Base-by-base conservation (phyloP, 768 basidiomycete species). In the Multifurca ochricompacta region DNA sequence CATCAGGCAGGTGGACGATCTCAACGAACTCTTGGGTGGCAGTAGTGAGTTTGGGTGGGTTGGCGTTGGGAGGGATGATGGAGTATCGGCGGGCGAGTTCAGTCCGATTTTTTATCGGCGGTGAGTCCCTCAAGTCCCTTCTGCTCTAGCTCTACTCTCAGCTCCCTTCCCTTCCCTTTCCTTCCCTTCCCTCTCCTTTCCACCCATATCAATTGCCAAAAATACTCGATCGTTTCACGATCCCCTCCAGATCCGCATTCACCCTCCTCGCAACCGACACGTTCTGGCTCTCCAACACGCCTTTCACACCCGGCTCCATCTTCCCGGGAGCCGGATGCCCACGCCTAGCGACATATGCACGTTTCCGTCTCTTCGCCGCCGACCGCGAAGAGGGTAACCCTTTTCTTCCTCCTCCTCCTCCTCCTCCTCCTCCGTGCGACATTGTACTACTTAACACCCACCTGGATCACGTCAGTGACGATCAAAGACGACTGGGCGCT, bases 1-100 rank as follows among this genome's bases (percentile, higher is more conserved):
- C 7, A 66, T 77, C 23, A 66, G 76, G 48, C 83, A 85, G 62
- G 76, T 85, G 5, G 64, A 66, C 23, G 83, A 85, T 59, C 63
- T 85, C 5, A 69, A 71, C 6, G 70, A 73, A 41, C 70, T 85
- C 4, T 71, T 85, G 13, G 82, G 82, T 0, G 53, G 67, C 4
- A 71, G n/a, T n/a, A 72, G 4, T 85, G 78, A 76, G 72, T 66
- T 14, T 79, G 77, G 76, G 79, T 78, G 50, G 75, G 73, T 82
- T 19, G 82, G 81, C 2, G 80, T 82, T 0, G 83, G 82, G 0
- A 70, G 83, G n/a, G 76, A 81, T 50, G 79, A 85, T 60, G 82
- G 82, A 3, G 65, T 65, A 7, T 54, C 68, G 14, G 73, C 70
- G 1, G 82, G 83, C 30, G 83, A 85, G 64, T 83, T 79, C 64